Evolutionary conservation across 352 stramenopile species (phyloP).

Genomic region (Globisporangium canariense): DNA sequence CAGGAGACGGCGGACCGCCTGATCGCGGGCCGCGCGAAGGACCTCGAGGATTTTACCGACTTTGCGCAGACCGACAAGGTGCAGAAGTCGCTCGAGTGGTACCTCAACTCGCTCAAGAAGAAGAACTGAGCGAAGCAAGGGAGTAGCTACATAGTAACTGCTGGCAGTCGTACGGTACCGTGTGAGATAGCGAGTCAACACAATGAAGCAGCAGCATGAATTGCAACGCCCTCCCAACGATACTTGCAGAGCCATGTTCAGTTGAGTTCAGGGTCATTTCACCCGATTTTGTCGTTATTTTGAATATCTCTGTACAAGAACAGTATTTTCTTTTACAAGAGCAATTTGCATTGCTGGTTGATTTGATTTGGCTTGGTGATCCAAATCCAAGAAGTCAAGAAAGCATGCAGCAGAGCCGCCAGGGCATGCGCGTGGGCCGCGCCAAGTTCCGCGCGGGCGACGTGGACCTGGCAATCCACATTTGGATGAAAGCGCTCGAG

Average conservation of each 20-base stretch:
- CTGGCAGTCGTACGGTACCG: too few relatives aligned
- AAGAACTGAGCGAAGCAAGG: conserved; percentile 26
- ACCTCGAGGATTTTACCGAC: conserved; percentile 67
- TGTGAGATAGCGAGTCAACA: too few relatives aligned
- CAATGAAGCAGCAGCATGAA: too few relatives aligned
- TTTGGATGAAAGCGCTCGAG: conserved; percentile 52
- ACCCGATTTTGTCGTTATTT: too few relatives aligned
- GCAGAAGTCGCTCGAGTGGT: conserved; percentile 76
- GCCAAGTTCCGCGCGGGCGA: conserved; percentile 31
- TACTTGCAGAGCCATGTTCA: too few relatives aligned
- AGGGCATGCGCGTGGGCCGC: conserved; percentile 36
- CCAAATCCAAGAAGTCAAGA: background rate
- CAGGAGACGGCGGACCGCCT: conserved; percentile 67
- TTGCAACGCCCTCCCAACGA: too few relatives aligned
- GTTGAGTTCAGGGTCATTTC: too few relatives aligned
- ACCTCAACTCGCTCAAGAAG: conserved; percentile 81
- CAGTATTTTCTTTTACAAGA: background rate
- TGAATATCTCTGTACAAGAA: conserved; percentile 3
- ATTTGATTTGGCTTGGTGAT: background rate
- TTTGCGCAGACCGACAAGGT: conserved; percentile 81
- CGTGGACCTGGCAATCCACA: conserved; percentile 27
- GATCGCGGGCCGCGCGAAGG: conserved; percentile 40
- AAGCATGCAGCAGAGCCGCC: conserved; percentile 2
- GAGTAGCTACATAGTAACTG: too few relatives aligned
- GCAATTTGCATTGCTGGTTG: background rate